phyloP scores from a whole-genome alignment of 2,329 filamentous ascomycete species.

The Penicillium sp. region DNA sequence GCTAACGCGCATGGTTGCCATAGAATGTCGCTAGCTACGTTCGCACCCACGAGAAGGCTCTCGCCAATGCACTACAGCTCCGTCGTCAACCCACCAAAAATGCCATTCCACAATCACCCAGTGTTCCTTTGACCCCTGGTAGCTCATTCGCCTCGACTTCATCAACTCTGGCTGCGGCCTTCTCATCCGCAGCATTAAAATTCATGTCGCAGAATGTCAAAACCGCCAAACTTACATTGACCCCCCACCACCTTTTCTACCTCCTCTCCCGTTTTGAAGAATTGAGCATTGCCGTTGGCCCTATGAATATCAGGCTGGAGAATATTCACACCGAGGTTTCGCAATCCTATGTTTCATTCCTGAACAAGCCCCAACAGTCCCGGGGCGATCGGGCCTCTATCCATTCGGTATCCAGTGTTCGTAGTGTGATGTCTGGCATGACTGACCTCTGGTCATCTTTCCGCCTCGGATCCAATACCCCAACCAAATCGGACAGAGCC shows the following conservation, averaged over 20 bases:
- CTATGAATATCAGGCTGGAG: conserved; percentile 93
- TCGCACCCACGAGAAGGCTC: conserved; percentile 92
- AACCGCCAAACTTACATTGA: conserved; percentile 86
- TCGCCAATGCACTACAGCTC: conserved; percentile 91
- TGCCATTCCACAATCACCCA: conserved; percentile 54
- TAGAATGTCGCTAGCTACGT: conserved; percentile 96
- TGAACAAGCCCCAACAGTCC: conserved; percentile 76
- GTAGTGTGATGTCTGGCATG: conserved; percentile 97
- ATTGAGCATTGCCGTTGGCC: conserved; percentile 81
- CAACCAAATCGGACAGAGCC: conserved; percentile 82
- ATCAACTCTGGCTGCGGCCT: conserved; percentile 72
- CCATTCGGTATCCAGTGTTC: conserved; percentile 91
- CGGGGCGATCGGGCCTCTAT: conserved; percentile 87
- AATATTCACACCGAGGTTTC: conserved; percentile 86
- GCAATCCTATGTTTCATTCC: conserved; percentile 90
- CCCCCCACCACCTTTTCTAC: conserved; percentile 95
- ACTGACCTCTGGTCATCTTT: conserved; percentile 88
- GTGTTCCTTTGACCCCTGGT: conserved; percentile 53
- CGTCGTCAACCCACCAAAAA: conserved; percentile 69
- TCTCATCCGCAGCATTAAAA: conserved; percentile 80
- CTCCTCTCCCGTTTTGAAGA: conserved; percentile 94
- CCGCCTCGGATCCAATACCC: conserved; percentile 73
- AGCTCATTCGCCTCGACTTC: conserved; percentile 66
- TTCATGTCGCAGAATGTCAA: conserved; percentile 84
- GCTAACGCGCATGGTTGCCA: conserved; percentile 4